Percentiles rank a stretch among this genome's conserved stretches.
Conservation (phyloP, 345 rosid genomes). For the Lagerstroemia speciosa region DNA sequence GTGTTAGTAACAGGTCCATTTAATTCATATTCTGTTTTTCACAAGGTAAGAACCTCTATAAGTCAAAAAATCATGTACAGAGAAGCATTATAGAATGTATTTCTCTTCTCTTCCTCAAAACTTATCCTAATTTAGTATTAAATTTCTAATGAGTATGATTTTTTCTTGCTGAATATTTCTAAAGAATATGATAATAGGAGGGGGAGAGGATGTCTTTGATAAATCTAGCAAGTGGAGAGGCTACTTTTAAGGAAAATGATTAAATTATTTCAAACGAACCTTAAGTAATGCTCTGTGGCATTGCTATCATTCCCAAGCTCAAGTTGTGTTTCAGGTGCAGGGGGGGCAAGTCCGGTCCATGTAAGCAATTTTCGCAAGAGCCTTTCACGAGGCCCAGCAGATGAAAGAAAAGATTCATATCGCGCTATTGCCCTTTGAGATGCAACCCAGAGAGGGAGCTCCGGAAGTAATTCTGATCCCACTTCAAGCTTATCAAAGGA, state of each 20-base stretch:
- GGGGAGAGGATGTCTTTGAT: neutral
- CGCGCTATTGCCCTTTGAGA: slow-evolving; percentile 91
- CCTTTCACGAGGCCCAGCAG: slow-evolving; percentile 83
- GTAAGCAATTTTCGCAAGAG: slow-evolving; percentile 65
- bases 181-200: neutral
- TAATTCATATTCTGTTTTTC: no score
- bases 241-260: slow-evolving; percentile 2
- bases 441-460: slow-evolving; percentile 81
- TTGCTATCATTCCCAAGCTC: slow-evolving; percentile 37
- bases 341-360: slow-evolving; percentile 61
- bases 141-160: no score
- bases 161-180: no score
- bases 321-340: slow-evolving; percentile 48
- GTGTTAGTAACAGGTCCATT: no score
- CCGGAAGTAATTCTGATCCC: slow-evolving; percentile 44
- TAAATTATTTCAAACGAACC: slow-evolving; percentile 33
- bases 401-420: slow-evolving; percentile 74
- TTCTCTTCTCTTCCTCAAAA: no score
- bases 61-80: no score
- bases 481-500: slow-evolving; percentile 29
- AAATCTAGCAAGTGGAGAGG: neutral
- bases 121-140: no score
- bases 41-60: no score
- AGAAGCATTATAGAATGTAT: no score
- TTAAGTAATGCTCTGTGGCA: slow-evolving; percentile 65